These are phyloP conservation scores for Tolypocladium tundrense DNA, from an alignment of 2,329 filamentous ascomycete species.

Conservation along the genomic window DNA sequence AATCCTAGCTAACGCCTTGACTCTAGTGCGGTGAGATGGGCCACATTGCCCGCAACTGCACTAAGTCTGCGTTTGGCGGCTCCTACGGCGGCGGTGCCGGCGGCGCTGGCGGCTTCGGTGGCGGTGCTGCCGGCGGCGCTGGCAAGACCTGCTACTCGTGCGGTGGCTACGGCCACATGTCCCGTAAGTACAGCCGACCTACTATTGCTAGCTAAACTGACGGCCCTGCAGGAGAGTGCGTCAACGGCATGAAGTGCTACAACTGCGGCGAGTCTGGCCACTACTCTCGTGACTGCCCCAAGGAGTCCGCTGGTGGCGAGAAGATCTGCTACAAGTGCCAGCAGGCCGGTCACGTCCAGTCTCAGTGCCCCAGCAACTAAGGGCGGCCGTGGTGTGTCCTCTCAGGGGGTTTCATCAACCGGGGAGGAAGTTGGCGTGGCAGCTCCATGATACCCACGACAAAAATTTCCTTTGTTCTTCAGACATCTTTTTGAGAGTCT, in stretches of 20 bases:
- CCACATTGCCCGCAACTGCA: slow-evolving; percentile 91
- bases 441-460: slow-evolving; percentile 33
- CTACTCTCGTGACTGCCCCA: slow-evolving; percentile 90
- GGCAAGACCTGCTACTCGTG: slow-evolving; percentile 96
- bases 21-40: slow-evolving; percentile 78
- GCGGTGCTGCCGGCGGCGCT: slow-evolving; percentile 37
- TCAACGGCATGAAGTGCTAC: slow-evolving; percentile 99
- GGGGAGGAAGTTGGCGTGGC: slow-evolving; percentile 26
- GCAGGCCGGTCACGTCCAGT: slow-evolving; percentile 80
- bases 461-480: slow-evolving; percentile 14
- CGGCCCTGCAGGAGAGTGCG: slow-evolving; percentile 62
- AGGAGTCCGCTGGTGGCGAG: slow-evolving; percentile 76
- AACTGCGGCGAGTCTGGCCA: slow-evolving; percentile 94
- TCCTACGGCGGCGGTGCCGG: slow-evolving; percentile 36
- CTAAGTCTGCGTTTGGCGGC: slow-evolving; percentile 50
- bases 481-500: slow-evolving; percentile 11
- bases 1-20: slow-evolving; percentile 3
- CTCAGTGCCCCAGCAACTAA: slow-evolving; percentile 79
- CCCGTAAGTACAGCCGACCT: slow-evolving; percentile 45
- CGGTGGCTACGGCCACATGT: slow-evolving; percentile 95
- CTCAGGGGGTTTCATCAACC: slow-evolving; percentile 10
- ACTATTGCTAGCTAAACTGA: slow-evolving; percentile 8
- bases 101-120: slow-evolving; percentile 27
- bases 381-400: slow-evolving; percentile 12
- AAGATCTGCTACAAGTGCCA: slow-evolving; percentile 98